A percentile compares a stretch with the other conserved stretches of the same genome.
These are phyloP conservation scores for Claviceps sp. DNA, from an alignment of 2,329 filamentous ascomycete species.

Conservation along the genomic window DNA sequence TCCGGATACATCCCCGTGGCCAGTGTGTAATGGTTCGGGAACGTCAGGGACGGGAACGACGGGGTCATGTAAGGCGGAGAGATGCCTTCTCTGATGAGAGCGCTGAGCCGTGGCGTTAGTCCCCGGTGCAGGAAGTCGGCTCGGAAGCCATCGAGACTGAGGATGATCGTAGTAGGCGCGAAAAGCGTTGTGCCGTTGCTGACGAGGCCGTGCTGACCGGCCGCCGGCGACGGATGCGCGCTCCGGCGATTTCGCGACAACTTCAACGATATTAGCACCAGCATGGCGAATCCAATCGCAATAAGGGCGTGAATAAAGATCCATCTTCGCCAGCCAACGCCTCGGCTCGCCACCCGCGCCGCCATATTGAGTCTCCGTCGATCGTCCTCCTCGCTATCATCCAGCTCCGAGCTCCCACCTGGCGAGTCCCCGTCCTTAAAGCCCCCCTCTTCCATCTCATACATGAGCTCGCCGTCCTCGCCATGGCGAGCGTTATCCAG, in stretches of 20 bases:
- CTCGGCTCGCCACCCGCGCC: slow-evolving; percentile 31
- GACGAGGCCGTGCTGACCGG: slow-evolving; percentile 20
- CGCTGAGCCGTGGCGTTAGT: slow-evolving; percentile 68
- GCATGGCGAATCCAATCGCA: slow-evolving; percentile 38
- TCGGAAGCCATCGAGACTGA: slow-evolving; percentile 90
- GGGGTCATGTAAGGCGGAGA: slow-evolving; percentile 88
- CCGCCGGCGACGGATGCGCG: slow-evolving; percentile 5
- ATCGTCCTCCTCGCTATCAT: slow-evolving; percentile 46
- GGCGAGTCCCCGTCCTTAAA: slow-evolving; percentile 54
- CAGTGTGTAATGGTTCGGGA: slow-evolving; percentile 90
- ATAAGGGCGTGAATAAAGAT: slow-evolving; percentile 39
- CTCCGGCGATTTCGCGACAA: slow-evolving; percentile 34
- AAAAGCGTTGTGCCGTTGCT: slow-evolving; percentile 85
- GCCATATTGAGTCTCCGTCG: slow-evolving; percentile 36
- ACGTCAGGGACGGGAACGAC: slow-evolving; percentile 91
- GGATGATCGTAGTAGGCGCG: slow-evolving; percentile 79
- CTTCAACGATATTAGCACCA: slow-evolving; percentile 46
- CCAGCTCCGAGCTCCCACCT: slow-evolving; percentile 47
- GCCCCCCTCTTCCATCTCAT: slow-evolving; percentile 77
- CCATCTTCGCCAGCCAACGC: slow-evolving; percentile 40
- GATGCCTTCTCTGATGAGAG: slow-evolving; percentile 69
- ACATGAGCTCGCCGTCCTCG: slow-evolving; percentile 68
- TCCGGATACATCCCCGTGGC: slow-evolving; percentile 89
- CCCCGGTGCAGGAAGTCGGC: slow-evolving; percentile 81
- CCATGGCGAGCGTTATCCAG: slow-evolving; percentile 42